Evolutionary conservation across 495 filamentous ascomycete genomes (phyloP), one percentile per base, ranked within the genome.

Genomic region (Niebla homalea): DNA sequence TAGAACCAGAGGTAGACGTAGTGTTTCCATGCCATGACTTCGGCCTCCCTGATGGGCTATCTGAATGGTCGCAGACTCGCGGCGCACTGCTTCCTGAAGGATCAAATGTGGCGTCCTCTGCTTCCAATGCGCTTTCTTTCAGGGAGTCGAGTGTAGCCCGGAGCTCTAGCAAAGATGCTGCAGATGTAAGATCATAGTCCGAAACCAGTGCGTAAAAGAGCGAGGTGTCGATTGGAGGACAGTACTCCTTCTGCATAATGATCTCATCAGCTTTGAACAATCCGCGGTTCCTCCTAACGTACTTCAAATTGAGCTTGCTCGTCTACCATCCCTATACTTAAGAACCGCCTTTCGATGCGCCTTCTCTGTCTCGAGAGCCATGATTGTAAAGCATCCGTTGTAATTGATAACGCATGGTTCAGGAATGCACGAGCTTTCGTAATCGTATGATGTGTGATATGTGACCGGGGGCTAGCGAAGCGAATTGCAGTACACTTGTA

Each of bases 61-160:
- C 25, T 14, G 63, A 43, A 29, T 56, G 53, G 29, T 57, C 62
- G 12, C 59, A 58, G 18, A 62, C 43, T 22, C 56, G 60, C 22
- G 57, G 26, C 5, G 69, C 70, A 37, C 78, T 74, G 32, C 77
- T 78, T 2, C 84, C 87, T 11, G 84, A 88, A 0, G 87, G 79
- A 51, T 94, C 87, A 60, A 93, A 93, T 0, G 77, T 80, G 0
- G 78, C 74, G 15, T 74, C 68, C 55, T 87, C 80, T 54, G 90
- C 83, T 19, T 72, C 70, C 19, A 69, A 55, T 0, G 83, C 85
- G 35, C 69, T 65, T 10, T 73, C 64, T 41, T 79, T 81, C 7
- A 94, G 62, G 1, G 62, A 45, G 19, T 80, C 65, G 1, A 94
- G 67, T 1, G 70, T 69, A 14, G 70, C 53, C 8, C 75, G 70